Conservation (phyloP, 495 filamentous ascomycete genomes). For the Apodospora peruviana region DNA sequence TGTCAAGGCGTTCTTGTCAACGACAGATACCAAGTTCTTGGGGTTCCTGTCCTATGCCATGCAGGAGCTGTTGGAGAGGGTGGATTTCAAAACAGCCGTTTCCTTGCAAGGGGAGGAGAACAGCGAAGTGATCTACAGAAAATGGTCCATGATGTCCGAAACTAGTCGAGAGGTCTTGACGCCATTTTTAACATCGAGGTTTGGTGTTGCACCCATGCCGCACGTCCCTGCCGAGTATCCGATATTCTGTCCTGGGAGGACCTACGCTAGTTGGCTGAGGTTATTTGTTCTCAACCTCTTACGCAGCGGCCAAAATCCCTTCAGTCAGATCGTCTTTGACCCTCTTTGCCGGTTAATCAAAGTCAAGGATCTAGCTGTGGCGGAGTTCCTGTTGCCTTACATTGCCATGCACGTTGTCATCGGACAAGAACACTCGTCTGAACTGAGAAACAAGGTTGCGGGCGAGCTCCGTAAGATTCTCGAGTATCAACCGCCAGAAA, state of each 20-base stretch:
- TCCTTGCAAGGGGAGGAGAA: constrained; percentile 13
- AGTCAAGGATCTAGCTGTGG: constrained; percentile 74
- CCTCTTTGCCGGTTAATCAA: constrained; percentile 73
- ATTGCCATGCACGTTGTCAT: constrained; percentile 73
- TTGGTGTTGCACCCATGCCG: constrained; percentile 59
- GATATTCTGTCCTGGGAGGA: constrained; percentile 56
- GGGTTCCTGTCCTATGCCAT: constrained; percentile 89
- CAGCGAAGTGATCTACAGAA: constrained; percentile 41
- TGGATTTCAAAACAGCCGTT: constrained; percentile 59
- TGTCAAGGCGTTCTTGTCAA: constrained; percentile 84
- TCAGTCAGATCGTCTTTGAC: constrained; percentile 69
- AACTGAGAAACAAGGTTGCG: constrained; percentile 61
- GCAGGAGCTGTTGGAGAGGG: constrained; percentile 80
- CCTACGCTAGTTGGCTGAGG: constrained; percentile 78
- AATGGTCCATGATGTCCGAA: constrained; percentile 73
- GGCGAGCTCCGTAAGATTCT: constrained; percentile 68
- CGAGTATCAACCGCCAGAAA: constrained; percentile 48
- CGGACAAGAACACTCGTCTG: constrained; percentile 51
- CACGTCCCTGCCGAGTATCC: constrained; percentile 61
- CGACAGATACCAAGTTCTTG: constrained; percentile 77
- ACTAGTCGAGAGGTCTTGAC: constrained; percentile 70
- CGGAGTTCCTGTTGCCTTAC: constrained; percentile 82
- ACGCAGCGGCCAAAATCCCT: constrained; percentile 60
- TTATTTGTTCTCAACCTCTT: constrained; percentile 76
- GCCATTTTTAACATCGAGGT: constrained; percentile 81